Conservation (phyloP, 108 stramenopile species). For the Aurantiochytrium sp. region DNA sequence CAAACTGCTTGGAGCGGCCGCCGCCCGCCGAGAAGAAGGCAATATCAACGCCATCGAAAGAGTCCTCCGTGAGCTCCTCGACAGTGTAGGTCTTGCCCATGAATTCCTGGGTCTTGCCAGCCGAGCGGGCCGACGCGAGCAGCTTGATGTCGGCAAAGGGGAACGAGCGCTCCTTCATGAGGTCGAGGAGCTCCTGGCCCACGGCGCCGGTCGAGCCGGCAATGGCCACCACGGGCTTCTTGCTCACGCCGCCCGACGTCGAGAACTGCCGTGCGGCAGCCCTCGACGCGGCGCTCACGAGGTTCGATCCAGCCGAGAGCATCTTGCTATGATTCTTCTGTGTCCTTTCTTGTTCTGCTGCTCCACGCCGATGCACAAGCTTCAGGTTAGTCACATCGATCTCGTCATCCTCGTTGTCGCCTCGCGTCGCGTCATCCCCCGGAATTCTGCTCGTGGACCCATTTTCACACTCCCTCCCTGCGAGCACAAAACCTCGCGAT, state of each 20-base stretch:
- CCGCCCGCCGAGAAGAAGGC: conserved; percentile 25
- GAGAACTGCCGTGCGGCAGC: not conserved
- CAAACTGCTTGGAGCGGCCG: conserved; percentile 36
- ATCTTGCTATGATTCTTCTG: not conserved
- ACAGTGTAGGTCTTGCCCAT: conserved; percentile 7
- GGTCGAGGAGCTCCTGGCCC: conserved; percentile 34
- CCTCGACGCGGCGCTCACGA: not conserved
- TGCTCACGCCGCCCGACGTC: not conserved
- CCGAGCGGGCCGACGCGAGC: conserved; percentile 42
- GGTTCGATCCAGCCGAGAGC: not conserved
- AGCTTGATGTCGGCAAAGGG: conserved; percentile 36
- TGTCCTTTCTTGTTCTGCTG: too few relatives aligned
- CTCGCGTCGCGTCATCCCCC: too few relatives aligned
- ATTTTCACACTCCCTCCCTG: too few relatives aligned
- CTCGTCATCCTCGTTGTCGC: too few relatives aligned
- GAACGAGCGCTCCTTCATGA: conserved; percentile 25
- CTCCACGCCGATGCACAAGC: too few relatives aligned
- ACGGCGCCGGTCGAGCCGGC: conserved; percentile 41
- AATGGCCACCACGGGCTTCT: conserved; percentile 36
- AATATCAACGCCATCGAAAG: conserved; percentile 27
- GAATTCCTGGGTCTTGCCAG: conserved; percentile 34
- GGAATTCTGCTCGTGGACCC: too few relatives aligned
- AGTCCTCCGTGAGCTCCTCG: conserved; percentile 34
- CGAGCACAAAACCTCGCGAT: too few relatives aligned
- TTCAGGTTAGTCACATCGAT: too few relatives aligned